Base-by-base conservation (phyloP, 495 filamentous ascomycete genomes). In the Xylaria palmicola region DNA sequence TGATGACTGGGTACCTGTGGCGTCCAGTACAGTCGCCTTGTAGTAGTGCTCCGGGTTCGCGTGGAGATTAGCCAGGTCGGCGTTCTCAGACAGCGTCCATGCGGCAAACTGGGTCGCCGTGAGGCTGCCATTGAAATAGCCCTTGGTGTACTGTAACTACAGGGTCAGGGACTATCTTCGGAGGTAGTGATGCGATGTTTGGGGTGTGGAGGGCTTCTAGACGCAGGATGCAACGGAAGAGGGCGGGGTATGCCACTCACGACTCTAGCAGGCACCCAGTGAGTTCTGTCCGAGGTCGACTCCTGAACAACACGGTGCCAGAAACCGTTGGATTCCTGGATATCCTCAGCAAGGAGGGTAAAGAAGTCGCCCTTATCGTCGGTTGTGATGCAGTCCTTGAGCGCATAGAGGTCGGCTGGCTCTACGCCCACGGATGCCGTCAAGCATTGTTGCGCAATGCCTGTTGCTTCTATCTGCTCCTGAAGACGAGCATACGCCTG, bases 41-140 rank as follows among this genome's bases (percentile, higher is more conserved):
- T 30, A 54, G 22, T 72, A 72, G 39, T 72, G 69, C 60, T 72
- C 69, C 3, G 69, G 69, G 29, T 72, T 67, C 4, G 69, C 67
- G 8, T 66, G 59, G 19, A 62, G 27, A 37, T 72, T 72, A 10
- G 69, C 67, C 12, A 51, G 58, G 22, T 69, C 69, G 7, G 69
- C 69, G 5, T 58, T 55, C 3, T 53, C 34, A 15, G 69, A 66
- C 26, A 59, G 50, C 24, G 66, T 68, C 69, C 69, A 69, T 7
- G 57, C 20, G 0, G 60, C 65, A 44, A 72, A 72, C 9, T 32
- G 15, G 22, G 43, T 9, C 15, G 41, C 57, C 1, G 56, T 57
- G 20, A 72, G 60, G 15, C 62, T 64, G 1, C 60, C 60, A 9
- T 63, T 45, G 44, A 58, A 63, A 44, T 55, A 63, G 44, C 53